These are phyloP conservation scores for Globisporangium abappressorium DNA, from an alignment of 352 stramenopile genomes.

Conservation along the genomic window DNA sequence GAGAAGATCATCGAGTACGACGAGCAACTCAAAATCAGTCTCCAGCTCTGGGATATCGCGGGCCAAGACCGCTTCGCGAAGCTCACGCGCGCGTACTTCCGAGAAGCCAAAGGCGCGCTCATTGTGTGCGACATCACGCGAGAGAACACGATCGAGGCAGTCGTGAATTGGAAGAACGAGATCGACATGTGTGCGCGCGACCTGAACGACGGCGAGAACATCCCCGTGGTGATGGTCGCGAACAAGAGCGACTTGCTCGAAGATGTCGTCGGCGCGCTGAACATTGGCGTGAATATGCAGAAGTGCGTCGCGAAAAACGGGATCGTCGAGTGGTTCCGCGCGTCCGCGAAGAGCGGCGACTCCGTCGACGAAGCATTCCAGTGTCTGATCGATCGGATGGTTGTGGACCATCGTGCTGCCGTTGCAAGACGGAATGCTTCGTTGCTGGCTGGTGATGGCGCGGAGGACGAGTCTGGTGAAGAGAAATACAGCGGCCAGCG, in stretches of 20 bases:
- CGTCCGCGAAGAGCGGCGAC: constrained; percentile 72
- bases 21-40: constrained; percentile 47
- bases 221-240: constrained; percentile 80
- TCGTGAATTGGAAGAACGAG: constrained; percentile 80
- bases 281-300: constrained; percentile 82
- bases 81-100: constrained; percentile 84
- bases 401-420: constrained; percentile 34
- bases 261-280: constrained; percentile 61
- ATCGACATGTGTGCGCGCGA: constrained; percentile 64
- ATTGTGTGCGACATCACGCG: constrained; percentile 89
- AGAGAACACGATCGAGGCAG: constrained; percentile 82
- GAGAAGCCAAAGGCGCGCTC: constrained; percentile 71
- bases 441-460: background rate
- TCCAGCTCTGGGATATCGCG: constrained; percentile 89
- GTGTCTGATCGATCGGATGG: constrained; percentile 62
- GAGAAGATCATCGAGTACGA: constrained; percentile 79
- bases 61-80: constrained; percentile 88
- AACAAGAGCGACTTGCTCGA: constrained; percentile 86
- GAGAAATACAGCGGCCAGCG: background rate
- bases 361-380: constrained; percentile 57
- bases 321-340: constrained; percentile 78
- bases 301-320: constrained; percentile 73
- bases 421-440: constrained; percentile 17
- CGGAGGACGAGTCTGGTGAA: background rate
- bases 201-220: constrained; percentile 32